Conservation (phyloP, 139 green algal genomes). For the Chlamydomonas incerta region DNA sequence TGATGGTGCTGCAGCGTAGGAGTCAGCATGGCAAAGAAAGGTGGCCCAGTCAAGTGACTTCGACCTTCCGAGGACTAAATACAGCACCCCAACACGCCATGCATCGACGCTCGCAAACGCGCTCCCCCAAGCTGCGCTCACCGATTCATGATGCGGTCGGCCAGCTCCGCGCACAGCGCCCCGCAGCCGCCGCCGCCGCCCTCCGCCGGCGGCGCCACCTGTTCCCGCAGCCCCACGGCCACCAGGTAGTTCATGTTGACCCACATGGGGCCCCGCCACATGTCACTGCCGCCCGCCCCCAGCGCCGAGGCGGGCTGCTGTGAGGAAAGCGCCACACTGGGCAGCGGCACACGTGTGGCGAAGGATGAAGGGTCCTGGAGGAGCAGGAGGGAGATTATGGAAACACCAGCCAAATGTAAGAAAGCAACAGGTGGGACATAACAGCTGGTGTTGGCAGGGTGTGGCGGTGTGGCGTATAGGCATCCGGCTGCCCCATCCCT, state of each 20-base stretch:
- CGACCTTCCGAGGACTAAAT: too few species aligned
- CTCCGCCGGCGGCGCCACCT: background rate
- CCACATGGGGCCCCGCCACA: conserved; percentile 35
- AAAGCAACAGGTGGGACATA: too few species aligned
- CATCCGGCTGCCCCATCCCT: too few species aligned
- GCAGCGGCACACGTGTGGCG: conserved; percentile 17
- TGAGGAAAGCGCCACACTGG: background rate
- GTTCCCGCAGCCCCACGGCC: conserved; percentile 17
- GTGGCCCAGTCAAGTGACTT: too few species aligned
- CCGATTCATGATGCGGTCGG: background rate
- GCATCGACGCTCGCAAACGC: too few species aligned
- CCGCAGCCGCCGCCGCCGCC: background rate
- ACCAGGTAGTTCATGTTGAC: conserved; percentile 39
- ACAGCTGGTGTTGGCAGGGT: too few species aligned
- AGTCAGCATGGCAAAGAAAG: too few species aligned
- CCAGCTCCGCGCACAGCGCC: background rate
- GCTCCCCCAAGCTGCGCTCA: too few species aligned
- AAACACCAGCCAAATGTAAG: too few species aligned
- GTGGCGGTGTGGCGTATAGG: too few species aligned
- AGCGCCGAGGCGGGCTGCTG: background rate
- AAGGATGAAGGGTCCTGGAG: conserved; percentile 17
- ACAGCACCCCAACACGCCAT: too few species aligned
- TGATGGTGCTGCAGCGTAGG: background rate
- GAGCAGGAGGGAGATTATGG: too few species aligned
- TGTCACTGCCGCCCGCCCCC: background rate